phyloP scores from a whole-genome alignment of 2,329 filamentous ascomycete species.

The Aspergillus puulaauensis region DNA sequence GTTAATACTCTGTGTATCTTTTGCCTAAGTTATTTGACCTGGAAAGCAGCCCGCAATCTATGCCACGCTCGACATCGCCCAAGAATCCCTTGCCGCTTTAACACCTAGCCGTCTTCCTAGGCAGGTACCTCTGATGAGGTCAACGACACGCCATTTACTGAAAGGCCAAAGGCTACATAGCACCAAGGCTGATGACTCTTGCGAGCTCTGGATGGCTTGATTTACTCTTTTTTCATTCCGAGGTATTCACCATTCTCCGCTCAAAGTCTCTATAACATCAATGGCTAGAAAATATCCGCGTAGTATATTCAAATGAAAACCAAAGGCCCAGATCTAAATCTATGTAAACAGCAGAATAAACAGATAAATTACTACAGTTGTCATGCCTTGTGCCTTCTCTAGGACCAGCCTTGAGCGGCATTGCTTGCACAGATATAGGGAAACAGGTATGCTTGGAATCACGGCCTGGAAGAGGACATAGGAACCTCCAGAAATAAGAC shows the following conservation, averaged over 20 bases:
- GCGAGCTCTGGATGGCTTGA: not conserved
- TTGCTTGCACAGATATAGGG: not conserved
- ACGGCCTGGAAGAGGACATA: not conserved
- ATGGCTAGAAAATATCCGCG: not conserved
- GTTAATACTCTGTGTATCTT: not conserved
- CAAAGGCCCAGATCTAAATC: constrained; percentile 8
- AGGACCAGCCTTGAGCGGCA: constrained; percentile 14
- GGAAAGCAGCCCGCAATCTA: not conserved
- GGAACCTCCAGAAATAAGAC: constrained; percentile 7
- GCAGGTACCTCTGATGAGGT: not conserved
- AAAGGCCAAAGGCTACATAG: not conserved
- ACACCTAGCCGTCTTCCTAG: not conserved
- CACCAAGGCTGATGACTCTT: not conserved
- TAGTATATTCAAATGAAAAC: constrained; percentile 1
- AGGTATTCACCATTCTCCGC: not conserved
- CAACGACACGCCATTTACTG: not conserved
- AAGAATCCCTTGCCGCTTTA: constrained; percentile 2
- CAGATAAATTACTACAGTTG: constrained; percentile 8
- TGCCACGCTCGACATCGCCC: not conserved
- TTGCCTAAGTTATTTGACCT: not conserved
- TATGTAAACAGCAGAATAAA: constrained; percentile 9
- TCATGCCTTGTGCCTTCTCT: constrained; percentile 9
- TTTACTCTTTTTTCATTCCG: not conserved
- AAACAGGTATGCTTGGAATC: not conserved
- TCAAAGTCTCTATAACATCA: not conserved